phyloP scores from a whole-genome alignment of 1,284 basidiomycete species.

The Cutaneotrichosporon mucoides region DNA sequence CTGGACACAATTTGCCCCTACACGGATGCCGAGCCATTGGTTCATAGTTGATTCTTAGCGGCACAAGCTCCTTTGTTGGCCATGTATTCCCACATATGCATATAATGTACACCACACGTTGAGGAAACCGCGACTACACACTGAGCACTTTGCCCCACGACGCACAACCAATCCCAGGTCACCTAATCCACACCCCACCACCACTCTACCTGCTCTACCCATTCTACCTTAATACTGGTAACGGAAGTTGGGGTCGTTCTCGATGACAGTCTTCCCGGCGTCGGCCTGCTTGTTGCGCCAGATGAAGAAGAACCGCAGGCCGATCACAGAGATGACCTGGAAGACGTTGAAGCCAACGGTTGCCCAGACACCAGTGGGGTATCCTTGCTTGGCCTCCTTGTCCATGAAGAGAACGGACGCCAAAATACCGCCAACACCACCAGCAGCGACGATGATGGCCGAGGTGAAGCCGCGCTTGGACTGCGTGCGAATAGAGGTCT shows the following conservation, averaged over 20 bases:
- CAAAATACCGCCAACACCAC: constrained; percentile 50
- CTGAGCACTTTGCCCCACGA: too few species aligned
- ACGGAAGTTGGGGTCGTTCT: constrained; percentile 12
- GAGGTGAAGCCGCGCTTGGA: constrained; percentile 45
- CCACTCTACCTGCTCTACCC: neutral
- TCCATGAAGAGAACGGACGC: constrained; percentile 15
- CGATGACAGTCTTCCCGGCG: constrained; percentile 11
- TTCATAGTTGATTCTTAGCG: too few species aligned
- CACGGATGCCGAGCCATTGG: too few species aligned
- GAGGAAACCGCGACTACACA: too few species aligned
- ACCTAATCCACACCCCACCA: too few species aligned
- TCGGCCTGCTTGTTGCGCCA: constrained; percentile 12
- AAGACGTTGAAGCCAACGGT: constrained; percentile 7
- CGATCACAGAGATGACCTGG: neutral
- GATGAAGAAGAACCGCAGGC: constrained; percentile 6
- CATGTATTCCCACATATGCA: too few species aligned
- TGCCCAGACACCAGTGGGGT: constrained; percentile 12
- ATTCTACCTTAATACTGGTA: constrained; percentile 6
- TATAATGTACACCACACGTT: too few species aligned
- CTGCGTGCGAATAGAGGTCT: constrained; percentile 50
- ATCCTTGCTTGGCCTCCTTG: constrained; percentile 9
- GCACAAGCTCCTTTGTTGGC: too few species aligned
- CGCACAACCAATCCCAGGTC: too few species aligned
- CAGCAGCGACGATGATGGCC: constrained; percentile 47
- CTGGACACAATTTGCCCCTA: too few species aligned